Percentiles rank a stretch among this genome's conserved stretches.
phyloP scores from a whole-genome alignment of 345 rosid genomes.

The Eucalyptus fibrosa region DNA sequence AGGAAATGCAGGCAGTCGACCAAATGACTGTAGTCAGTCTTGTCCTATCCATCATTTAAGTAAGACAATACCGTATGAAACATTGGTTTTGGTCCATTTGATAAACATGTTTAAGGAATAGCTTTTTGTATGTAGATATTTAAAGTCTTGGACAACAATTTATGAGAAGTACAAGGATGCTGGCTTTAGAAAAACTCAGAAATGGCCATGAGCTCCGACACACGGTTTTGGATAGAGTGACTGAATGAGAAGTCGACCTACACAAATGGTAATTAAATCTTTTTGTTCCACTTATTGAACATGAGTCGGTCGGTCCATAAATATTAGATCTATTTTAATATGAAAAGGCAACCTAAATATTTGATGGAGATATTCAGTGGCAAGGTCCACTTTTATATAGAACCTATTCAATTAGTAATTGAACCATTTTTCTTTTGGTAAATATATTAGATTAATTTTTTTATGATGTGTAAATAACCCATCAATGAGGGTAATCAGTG shows the following conservation, averaged over 20 bases:
- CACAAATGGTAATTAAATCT: not conserved
- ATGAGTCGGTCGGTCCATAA: not conserved
- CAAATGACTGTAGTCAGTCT: not conserved
- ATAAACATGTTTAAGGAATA: not conserved
- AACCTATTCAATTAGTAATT: not conserved
- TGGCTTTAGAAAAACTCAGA: not conserved
- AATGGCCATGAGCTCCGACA: not conserved
- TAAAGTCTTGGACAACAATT: not conserved
- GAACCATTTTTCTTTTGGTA: not conserved
- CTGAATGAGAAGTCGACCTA: not conserved
- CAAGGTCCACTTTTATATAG: not conserved
- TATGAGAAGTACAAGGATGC: not conserved
- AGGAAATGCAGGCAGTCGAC: not conserved
- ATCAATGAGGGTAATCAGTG: not conserved
- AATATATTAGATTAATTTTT: not conserved
- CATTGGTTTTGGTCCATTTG: not conserved
- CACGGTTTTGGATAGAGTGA: not conserved
- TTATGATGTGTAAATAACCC: not conserved
- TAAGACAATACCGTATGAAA: not conserved
- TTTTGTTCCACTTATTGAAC: not conserved
- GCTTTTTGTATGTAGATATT: not conserved
- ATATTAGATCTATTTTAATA: not conserved
- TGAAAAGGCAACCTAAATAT: not conserved
- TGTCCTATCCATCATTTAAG: not conserved
- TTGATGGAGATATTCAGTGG: not conserved